Conservation (phyloP, 2,329 filamentous ascomycete species). For the Neonectria hederae region DNA sequence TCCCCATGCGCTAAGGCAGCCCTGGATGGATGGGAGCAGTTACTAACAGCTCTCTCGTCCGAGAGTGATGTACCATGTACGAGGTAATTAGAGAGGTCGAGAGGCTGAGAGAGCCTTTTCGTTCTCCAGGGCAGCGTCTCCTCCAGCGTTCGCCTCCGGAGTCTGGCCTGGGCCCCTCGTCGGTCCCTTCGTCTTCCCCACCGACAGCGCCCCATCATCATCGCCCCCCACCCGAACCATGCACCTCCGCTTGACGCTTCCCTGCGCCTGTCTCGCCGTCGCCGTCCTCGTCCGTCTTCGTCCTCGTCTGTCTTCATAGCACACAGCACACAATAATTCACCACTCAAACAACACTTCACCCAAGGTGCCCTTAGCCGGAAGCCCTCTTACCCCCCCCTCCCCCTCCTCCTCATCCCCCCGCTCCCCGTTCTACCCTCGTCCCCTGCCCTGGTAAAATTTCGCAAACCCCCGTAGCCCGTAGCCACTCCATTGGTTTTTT, state of each 20-base stretch:
- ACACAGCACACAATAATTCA: slow-evolving; percentile 20
- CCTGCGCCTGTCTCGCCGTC: slow-evolving; percentile 17
- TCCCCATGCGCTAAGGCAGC: slow-evolving; percentile 29
- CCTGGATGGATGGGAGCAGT: slow-evolving; percentile 12
- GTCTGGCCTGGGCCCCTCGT: slow-evolving; percentile 9
- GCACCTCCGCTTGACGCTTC: slow-evolving; percentile 9
- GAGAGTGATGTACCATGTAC: no score
- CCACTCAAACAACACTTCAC: slow-evolving; percentile 11
- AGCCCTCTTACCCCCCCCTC: slow-evolving; percentile 32
- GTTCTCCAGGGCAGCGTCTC: not conserved
- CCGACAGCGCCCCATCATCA: slow-evolving; percentile 17
- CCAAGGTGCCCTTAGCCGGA: slow-evolving; percentile 18
- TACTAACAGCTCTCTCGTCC: not conserved
- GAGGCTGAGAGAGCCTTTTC: not conserved
- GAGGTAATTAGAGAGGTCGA: no score
- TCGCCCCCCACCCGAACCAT: slow-evolving; percentile 15
- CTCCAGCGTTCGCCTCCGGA: slow-evolving; percentile 19
- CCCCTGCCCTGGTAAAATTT: slow-evolving; percentile 18
- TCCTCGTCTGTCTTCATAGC: not conserved
- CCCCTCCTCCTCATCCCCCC: slow-evolving; percentile 30
- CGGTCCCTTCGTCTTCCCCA: slow-evolving; percentile 12
- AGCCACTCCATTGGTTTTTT: slow-evolving; percentile 42
- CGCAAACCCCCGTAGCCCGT: slow-evolving; percentile 29
- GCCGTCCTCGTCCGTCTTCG: not conserved
- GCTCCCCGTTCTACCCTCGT: slow-evolving; percentile 10